Base-by-base conservation (phyloP, 2,329 filamentous ascomycete species). In the Neofusicoccum umdonicola region DNA sequence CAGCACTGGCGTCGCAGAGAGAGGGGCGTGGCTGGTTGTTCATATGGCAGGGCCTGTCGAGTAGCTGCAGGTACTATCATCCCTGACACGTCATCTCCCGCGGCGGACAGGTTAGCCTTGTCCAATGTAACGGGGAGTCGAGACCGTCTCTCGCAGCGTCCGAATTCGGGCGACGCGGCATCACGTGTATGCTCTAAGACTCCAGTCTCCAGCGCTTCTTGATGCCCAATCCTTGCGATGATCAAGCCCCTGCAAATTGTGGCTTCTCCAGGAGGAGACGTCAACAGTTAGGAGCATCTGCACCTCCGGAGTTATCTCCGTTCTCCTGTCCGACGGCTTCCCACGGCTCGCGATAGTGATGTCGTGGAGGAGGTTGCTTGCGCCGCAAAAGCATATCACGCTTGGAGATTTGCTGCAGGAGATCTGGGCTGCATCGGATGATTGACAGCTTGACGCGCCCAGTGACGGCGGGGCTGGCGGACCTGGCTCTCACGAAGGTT, bases 171-270 rank as follows among this genome's bases (percentile, higher is more conserved):
- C 22, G 39, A 45, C 15, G 19, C 22, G 39, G 13, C 22, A 11
- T 31, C 52, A 44, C 52, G 37, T n/a, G 52, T 57, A 39, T 19
- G 52, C 39, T 42, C 6, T 17, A 57, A 44, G 34, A 57, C 52
- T 31, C 52, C 17, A 22, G 22, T 22, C 22, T 22, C 3, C 22
- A 22, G 52, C 15, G n/a, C 37, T 11, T 37, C 39, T 51, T 52
- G n/a, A 31, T 22, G 47, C 60, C 60, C 50, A 44, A 52, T 63
- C 60, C 60, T 48, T 54, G 60, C 39, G 48, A 19, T n/a, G 48
- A 63, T 63, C 60, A 44, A 8, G 47, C 45, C 60, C 48, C 17
- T 12, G 48, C 35, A 27, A 44, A 44, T 62, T 52, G 22, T 19
- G 37, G 48, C 60, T 35, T 42, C 27, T 35, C 34, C 27, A 41